A percentile compares a stretch with the other conserved stretches of the same genome.
Conservation (phyloP, 2,329 filamentous ascomycete genomes). For the Diaporthe sp. region DNA sequence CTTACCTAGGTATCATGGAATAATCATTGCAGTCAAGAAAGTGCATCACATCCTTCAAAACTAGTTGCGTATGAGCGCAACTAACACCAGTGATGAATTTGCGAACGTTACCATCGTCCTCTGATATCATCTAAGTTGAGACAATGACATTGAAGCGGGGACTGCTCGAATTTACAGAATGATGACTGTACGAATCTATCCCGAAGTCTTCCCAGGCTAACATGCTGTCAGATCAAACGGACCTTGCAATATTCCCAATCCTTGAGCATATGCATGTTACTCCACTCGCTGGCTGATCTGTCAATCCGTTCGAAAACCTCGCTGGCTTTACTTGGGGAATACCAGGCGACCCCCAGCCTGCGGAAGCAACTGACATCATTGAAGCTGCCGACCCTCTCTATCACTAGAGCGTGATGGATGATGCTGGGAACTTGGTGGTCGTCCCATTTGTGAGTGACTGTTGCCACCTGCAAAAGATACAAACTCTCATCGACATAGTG, state of each 20-base stretch:
- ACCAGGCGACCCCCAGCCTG: neutral
- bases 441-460: rapidly evolving
- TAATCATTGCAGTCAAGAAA: no score
- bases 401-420: neutral
- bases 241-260: neutral
- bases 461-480: neutral
- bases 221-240: neutral
- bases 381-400: neutral
- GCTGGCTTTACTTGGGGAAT: neutral
- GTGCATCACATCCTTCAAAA: no score
- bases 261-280: neutral
- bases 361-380: neutral
- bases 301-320: no score
- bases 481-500: neutral
- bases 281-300: neutral
- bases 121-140: no score
- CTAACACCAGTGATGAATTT: no score
- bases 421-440: neutral
- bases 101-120: no score
- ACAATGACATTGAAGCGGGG: no score
- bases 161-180: neutral
- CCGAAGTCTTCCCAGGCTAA: neutral
- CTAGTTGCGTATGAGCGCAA: no score
- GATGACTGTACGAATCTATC: no score
- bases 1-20: no score